Evolutionary conservation across 148 eudicot genomes (phyloP).

Genomic region (Camellia sinensis): DNA sequence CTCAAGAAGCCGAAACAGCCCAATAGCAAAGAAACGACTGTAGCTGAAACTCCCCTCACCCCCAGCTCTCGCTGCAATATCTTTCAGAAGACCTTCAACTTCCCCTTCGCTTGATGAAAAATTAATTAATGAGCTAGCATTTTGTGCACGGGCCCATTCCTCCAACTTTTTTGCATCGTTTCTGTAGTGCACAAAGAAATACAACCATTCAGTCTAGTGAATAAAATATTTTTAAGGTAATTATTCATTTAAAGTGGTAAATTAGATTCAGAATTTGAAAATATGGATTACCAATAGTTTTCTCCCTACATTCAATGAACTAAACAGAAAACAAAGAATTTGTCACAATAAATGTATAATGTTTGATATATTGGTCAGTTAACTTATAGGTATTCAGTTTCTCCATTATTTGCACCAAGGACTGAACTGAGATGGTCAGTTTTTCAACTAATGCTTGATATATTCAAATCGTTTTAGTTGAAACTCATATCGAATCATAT

Average conservation of each 20-base stretch:
- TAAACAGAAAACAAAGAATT: neutral
- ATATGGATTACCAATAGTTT: neutral
- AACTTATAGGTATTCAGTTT: too few species aligned
- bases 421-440: too few species aligned
- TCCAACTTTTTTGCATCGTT: slow-evolving; percentile 86
- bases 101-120: slow-evolving; percentile 85
- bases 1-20: slow-evolving; percentile 92
- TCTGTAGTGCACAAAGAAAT: slow-evolving; percentile 35
- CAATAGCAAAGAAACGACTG: slow-evolving; percentile 94
- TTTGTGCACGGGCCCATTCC: slow-evolving; percentile 84
- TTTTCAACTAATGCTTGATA: too few species aligned
- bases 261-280: neutral
- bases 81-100: slow-evolving; percentile 68
- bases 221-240: neutral
- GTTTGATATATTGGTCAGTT: too few species aligned
- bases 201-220: neutral
- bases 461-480: too few species aligned
- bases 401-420: too few species aligned
- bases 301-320: neutral
- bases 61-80: slow-evolving; percentile 80
- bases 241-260: neutral
- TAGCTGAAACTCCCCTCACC: slow-evolving; percentile 68
- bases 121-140: slow-evolving; percentile 60
- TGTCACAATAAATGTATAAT: too few species aligned
- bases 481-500: too few species aligned